Evolutionary conservation across 1,284 basidiomycete species (phyloP), one percentile per base, ranked within the genome.

Genomic region (Tremellales sp.): DNA sequence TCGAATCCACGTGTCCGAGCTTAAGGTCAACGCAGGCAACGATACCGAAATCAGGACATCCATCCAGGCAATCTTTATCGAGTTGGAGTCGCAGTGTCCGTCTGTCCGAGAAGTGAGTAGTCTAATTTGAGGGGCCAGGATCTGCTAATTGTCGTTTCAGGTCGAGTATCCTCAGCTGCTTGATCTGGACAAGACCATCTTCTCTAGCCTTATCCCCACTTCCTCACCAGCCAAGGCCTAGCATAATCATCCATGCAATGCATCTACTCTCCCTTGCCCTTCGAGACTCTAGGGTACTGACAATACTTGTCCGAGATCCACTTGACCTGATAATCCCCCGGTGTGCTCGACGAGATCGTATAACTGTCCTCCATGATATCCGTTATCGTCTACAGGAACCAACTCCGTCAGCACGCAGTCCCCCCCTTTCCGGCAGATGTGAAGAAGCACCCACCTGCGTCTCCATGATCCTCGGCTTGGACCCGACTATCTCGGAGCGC

Each of bases 291-390:
- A 29, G 87, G 87, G 71, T 87, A 90, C 51, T 85, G 79, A 73
- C 91, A 94, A 65, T 81, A 87, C 36, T 78, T 78, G 70, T 94
- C 90, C 18, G 85, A 81, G 45, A 94, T 84, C 47, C 84, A 89
- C 5, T 87, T 89, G n/a, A 97, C 86, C 12, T 47, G 46, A 24
- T 55, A 74, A 77, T 50, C 68, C 82, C 91, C 91, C 77, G 94
- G 89, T 41, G 87, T 72, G 3, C 87, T 84, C 7, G 89, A 90
- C 66, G 83, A 89, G 55, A 97, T 85, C 3, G 87, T 87, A 68
- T 94, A 95, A 61, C 83, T 82, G 16, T 82, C 76, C 7, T 81
- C 79, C 54, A 78, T 78, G 5, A 95, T 81, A 6, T 87, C 86
- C 12, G 88, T 87, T 27, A 89, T 83, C 0, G 86, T 90, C 64